These are phyloP conservation scores for Lithocarpus polystachyus DNA, from an alignment of 306 rosid species.

Conservation along the genomic window DNA sequence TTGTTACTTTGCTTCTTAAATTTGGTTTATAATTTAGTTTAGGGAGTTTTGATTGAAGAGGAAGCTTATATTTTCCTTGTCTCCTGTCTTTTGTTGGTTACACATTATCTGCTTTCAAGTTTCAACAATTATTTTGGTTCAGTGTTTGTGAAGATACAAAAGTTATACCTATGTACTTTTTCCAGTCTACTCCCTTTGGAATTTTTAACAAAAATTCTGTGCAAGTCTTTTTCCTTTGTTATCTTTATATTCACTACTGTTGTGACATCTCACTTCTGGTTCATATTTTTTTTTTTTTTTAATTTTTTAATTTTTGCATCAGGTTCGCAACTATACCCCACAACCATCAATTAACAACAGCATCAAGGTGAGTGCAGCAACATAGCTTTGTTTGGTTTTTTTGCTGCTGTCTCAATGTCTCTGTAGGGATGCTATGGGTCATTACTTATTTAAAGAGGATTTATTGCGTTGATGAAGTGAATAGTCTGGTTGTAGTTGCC, in stretches of 20 bases:
- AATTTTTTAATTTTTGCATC: slow-evolving; percentile 14
- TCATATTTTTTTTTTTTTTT: slow-evolving; percentile 19
- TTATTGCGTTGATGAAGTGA: not conserved
- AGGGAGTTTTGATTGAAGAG: not conserved
- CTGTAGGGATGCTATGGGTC: not conserved
- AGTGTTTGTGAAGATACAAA: not conserved
- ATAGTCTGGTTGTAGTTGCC: slow-evolving; percentile 11
- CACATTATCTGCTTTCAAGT: not conserved
- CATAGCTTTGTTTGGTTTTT: slow-evolving; percentile 2
- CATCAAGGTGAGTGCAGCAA: slow-evolving; percentile 74
- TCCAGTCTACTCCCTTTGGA: not conserved
- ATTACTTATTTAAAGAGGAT: not conserved
- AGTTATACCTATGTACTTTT: not conserved
- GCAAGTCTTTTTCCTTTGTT: not conserved
- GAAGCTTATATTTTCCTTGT: not conserved
- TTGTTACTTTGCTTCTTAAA: not conserved
- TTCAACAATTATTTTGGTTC: too few relatives aligned
- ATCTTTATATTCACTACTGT: not conserved
- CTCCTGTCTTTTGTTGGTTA: not conserved
- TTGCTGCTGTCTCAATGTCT: not conserved
- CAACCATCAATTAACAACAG: slow-evolving; percentile 87
- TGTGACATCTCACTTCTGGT: slow-evolving; percentile 15
- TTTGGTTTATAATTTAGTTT: not conserved
- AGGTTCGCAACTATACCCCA: slow-evolving; percentile 94
- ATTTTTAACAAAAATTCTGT: not conserved